These are phyloP conservation scores for Trametes coccinea DNA, from an alignment of 768 basidiomycete genomes.

Conservation along the genomic window DNA sequence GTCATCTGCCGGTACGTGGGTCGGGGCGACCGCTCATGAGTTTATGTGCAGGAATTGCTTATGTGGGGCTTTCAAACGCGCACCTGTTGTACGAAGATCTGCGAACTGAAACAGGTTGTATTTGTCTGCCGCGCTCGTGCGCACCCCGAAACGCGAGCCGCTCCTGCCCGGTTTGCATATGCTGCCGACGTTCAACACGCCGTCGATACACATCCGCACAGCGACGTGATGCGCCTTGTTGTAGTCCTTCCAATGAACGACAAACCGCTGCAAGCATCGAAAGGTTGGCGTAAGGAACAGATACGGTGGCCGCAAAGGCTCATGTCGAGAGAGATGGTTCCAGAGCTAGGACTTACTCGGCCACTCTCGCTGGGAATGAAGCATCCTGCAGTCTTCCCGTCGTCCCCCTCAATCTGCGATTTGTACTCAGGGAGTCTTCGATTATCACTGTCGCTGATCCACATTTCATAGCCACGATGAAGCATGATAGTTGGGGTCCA, in stretches of 20 bases:
- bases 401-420: conserved; percentile 1
- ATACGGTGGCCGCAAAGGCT: background rate
- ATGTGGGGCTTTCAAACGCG: background rate
- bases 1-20: conserved; percentile 7
- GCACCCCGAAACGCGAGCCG: conserved; percentile 1
- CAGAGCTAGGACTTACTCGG: conserved; percentile 4
- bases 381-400: conserved; percentile 10
- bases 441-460: conserved; percentile 3
- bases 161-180: background rate
- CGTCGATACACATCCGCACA: background rate
- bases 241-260: conserved; percentile 2
- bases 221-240: background rate
- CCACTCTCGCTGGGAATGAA: conserved; percentile 20
- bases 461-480: conserved; percentile 7
- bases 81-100: conserved; percentile 11
- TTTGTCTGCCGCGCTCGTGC: background rate
- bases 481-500: background rate
- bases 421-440: conserved; percentile 7
- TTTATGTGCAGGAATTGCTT: background rate
- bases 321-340: background rate
- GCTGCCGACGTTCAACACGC: background rate
- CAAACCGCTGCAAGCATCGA: background rate
- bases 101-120: conserved; percentile 13
- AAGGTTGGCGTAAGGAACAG: background rate
- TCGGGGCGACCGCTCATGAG: background rate